Evolutionary conservation across 2,329 filamentous ascomycete species (phyloP).

Genomic region (Penicillium paneum): DNA sequence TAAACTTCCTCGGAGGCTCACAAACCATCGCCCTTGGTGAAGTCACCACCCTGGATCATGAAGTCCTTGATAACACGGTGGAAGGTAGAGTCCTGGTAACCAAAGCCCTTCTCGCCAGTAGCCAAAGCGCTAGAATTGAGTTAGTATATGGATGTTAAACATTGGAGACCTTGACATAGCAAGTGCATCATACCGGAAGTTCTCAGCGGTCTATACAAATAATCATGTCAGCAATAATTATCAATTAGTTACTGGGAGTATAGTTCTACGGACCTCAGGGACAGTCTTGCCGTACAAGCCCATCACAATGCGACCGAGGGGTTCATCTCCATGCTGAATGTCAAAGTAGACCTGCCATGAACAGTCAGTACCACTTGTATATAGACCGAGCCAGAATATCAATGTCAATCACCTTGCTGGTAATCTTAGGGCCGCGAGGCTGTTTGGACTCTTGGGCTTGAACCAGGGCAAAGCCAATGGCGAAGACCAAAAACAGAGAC

Average conservation of each 20-base stretch:
- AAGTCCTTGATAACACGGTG: slow-evolving; percentile 69
- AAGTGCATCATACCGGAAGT: slow-evolving; percentile 52
- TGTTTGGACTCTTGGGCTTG: slow-evolving; percentile 66
- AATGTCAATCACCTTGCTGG: slow-evolving; percentile 65
- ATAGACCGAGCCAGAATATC: not conserved
- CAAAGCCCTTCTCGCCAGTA: slow-evolving; percentile 65
- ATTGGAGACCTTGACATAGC: not conserved
- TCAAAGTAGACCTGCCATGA: slow-evolving; percentile 59
- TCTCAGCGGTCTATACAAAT: slow-evolving; percentile 56
- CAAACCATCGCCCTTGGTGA: slow-evolving; percentile 59
- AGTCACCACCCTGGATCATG: slow-evolving; percentile 70
- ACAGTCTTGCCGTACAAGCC: slow-evolving; percentile 67
- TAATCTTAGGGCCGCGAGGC: slow-evolving; percentile 78
- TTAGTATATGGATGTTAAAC: slow-evolving; percentile 8
- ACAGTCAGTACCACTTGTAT: slow-evolving; percentile 12
- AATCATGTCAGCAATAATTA: slow-evolving; percentile 13
- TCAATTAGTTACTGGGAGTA: slow-evolving; percentile 3
- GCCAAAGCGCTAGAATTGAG: slow-evolving; percentile 49
- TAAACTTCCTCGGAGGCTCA: not conserved
- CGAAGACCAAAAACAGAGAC: slow-evolving; percentile 72
- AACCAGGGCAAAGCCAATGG: slow-evolving; percentile 67
- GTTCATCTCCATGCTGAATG: slow-evolving; percentile 61
- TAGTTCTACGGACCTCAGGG: slow-evolving; percentile 52
- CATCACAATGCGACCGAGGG: slow-evolving; percentile 59
- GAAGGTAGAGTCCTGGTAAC: slow-evolving; percentile 64